A percentile compares a stretch with the other conserved stretches of the same genome.
Conservation (phyloP, 2,329 filamentous ascomycete genomes). For the Emericellopsis cladophorae region DNA sequence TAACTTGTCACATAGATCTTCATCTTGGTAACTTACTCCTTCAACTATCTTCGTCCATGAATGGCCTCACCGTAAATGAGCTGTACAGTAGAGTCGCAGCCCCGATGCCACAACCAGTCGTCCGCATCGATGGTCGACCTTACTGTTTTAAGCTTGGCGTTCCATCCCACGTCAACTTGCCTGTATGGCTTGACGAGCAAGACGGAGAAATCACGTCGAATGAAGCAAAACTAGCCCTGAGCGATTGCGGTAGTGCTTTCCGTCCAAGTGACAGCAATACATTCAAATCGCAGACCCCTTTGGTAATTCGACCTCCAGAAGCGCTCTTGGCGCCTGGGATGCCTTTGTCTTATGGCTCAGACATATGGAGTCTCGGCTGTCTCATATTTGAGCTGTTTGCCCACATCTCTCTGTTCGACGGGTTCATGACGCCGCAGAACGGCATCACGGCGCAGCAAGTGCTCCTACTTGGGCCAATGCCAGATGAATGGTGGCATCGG, state of each 20-base stretch:
- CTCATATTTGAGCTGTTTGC: constrained; percentile 14
- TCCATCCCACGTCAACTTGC: constrained; percentile 14
- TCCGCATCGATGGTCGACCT: constrained; percentile 6
- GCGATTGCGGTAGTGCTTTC: constrained; percentile 22
- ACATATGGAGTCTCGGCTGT: constrained; percentile 25
- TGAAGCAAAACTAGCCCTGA: constrained; percentile 8
- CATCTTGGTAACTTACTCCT: constrained; percentile 22
- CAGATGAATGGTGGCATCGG: constrained; percentile 6
- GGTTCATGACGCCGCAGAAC: constrained; percentile 2
- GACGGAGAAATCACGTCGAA: constrained; percentile 13
- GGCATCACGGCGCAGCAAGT: constrained; percentile 7
- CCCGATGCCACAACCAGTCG: constrained; percentile 9
- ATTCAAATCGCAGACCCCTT: neutral
- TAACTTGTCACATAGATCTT: constrained; percentile 11
- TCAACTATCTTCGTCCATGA: constrained; percentile 6
- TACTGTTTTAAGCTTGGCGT: constrained; percentile 8
- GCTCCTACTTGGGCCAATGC: constrained; percentile 6
- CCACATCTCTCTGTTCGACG: constrained; percentile 6
- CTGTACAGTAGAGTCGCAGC: constrained; percentile 10
- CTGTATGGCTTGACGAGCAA: constrained; percentile 18
- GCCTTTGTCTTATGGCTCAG: constrained; percentile 18
- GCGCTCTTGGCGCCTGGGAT: constrained; percentile 16
- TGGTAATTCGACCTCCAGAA: constrained; percentile 14
- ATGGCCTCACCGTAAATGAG: constrained; percentile 9
- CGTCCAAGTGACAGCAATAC: constrained; percentile 7